A percentile compares a stretch with the other conserved stretches of the same genome.
These are phyloP conservation scores for Lepiota subincarnata DNA, from an alignment of 768 basidiomycete genomes.

Conservation along the genomic window DNA sequence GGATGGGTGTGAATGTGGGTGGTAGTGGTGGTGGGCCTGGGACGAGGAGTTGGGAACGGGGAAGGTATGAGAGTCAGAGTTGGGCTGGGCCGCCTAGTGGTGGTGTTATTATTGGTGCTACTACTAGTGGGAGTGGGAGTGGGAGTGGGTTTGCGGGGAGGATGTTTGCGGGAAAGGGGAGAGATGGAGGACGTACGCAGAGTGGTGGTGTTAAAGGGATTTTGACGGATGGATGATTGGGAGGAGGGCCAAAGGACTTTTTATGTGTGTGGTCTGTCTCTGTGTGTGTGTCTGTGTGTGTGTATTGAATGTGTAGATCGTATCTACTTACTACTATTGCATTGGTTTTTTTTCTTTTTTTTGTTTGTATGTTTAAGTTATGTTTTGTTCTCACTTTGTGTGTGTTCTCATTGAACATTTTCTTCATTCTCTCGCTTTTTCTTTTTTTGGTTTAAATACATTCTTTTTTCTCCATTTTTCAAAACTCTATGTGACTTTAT, in stretches of 20 bases:
- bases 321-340: too few relatives aligned
- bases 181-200: constrained; percentile 80
- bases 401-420: too few relatives aligned
- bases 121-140: constrained; percentile 3
- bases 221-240: constrained; percentile 33
- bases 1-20: constrained; percentile 17
- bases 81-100: background rate
- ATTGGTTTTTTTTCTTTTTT: too few relatives aligned
- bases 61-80: constrained; percentile 13
- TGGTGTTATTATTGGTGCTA: background rate
- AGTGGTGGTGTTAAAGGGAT: constrained; percentile 83
- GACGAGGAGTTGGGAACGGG: constrained; percentile 16
- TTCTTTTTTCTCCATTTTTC: too few relatives aligned
- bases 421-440: too few relatives aligned
- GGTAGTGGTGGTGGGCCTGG: constrained; percentile 16
- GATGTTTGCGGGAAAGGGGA: constrained; percentile 71
- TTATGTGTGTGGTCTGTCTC: background rate
- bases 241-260: background rate
- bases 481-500: too few relatives aligned
- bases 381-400: too few relatives aligned
- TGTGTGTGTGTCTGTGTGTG: background rate
- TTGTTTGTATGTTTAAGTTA: too few relatives aligned
- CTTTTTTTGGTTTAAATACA: too few relatives aligned
- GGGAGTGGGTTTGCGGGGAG: constrained; percentile 22
- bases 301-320: background rate